Percentiles rank a stretch among this genome's conserved stretches.
These are phyloP conservation scores for Trichoderma harzianum DNA, from an alignment of 2,329 filamentous ascomycete species.

Conservation along the genomic window DNA sequence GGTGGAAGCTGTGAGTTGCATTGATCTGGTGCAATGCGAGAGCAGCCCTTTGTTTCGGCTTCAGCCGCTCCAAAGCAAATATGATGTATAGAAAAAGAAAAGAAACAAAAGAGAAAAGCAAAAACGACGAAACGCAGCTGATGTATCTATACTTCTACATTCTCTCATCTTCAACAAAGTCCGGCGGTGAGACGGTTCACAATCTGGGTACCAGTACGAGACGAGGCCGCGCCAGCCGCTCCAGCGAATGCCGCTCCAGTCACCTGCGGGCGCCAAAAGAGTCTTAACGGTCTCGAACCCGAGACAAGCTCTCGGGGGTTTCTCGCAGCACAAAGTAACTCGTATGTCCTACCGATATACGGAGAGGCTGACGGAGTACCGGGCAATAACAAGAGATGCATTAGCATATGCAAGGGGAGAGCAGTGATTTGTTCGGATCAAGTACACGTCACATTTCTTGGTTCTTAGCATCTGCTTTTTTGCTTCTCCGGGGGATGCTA, in stretches of 20 bases:
- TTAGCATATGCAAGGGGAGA: neutral
- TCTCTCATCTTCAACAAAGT: neutral
- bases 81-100: neutral
- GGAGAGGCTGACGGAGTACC: neutral
- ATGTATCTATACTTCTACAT: neutral
- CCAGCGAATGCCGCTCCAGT: neutral
- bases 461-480: neutral
- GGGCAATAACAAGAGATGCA: neutral
- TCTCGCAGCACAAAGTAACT: neutral
- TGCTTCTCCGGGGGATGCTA: neutral
- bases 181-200: neutral
- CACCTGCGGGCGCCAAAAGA: conserved; percentile 3
- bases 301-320: neutral
- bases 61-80: neutral
- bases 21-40: neutral
- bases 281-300: neutral
- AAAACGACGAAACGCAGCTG: neutral
- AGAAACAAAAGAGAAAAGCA: neutral
- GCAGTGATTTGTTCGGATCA: neutral
- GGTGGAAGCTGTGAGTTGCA: neutral
- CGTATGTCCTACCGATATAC: neutral
- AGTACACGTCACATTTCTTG: neutral
- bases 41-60: neutral
- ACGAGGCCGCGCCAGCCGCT: neutral
- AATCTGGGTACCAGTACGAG: neutral